Conservation (phyloP, 768 basidiomycete species). For the Pleurotus sapidus region DNA sequence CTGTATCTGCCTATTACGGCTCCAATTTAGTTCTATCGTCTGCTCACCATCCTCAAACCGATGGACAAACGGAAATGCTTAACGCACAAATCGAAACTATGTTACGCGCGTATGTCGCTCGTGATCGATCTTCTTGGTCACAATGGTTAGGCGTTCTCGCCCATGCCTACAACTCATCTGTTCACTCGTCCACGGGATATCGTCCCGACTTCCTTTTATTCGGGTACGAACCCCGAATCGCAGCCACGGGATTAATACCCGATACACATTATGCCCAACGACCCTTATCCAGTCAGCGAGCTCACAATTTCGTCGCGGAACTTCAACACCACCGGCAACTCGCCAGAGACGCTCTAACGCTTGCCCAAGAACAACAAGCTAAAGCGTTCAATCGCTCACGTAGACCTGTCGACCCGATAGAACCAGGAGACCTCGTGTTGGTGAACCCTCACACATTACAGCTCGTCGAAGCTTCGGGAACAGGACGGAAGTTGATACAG, state of each 20-base stretch:
- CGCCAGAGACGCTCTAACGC: neutral
- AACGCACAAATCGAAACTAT: slow-evolving; percentile 26
- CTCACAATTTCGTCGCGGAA: no score
- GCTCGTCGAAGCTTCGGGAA: slow-evolving; percentile 16
- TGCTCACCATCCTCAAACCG: slow-evolving; percentile 33
- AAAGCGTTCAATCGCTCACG: slow-evolving; percentile 17
- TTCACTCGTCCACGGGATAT: slow-evolving; percentile 20
- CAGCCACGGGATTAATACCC: slow-evolving; percentile 6
- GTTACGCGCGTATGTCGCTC: slow-evolving; percentile 22
- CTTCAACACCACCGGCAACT: no score
- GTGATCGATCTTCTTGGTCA: slow-evolving; percentile 21
- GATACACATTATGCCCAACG: neutral
- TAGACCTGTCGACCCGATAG: neutral
- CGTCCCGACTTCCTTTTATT: slow-evolving; percentile 24
- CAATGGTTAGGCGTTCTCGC: slow-evolving; percentile 20
- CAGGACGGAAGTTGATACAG: slow-evolving; percentile 20
- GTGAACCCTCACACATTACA: slow-evolving; percentile 24
- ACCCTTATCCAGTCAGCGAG: slow-evolving; percentile 1
- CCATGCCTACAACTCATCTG: slow-evolving; percentile 27
- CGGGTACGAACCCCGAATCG: slow-evolving; percentile 20
- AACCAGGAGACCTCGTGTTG: slow-evolving; percentile 13
- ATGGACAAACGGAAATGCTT: slow-evolving; percentile 30
- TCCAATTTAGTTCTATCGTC: slow-evolving; percentile 21
- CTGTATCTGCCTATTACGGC: slow-evolving; percentile 14
- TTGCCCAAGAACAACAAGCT: slow-evolving; percentile 20